These are phyloP conservation scores for Geosmithia flava DNA, from an alignment of 2,329 filamentous ascomycete genomes.

Conservation along the genomic window DNA sequence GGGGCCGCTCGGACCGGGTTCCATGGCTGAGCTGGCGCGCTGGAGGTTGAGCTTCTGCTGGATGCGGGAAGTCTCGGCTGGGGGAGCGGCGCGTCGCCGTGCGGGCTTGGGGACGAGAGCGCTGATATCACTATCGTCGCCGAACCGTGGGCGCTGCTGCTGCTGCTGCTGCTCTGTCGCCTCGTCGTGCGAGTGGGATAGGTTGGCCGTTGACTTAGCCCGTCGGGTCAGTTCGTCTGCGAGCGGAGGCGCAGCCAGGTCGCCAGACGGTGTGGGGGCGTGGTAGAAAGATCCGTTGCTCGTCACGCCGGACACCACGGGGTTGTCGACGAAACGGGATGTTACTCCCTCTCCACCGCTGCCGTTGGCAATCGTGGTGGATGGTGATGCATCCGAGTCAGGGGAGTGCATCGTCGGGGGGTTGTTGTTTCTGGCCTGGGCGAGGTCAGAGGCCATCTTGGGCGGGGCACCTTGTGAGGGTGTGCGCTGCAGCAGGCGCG, in stretches of 20 bases:
- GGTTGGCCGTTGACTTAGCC: conserved; percentile 28
- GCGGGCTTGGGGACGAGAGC: conserved; percentile 32
- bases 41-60: conserved; percentile 69
- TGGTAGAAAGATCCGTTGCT: conserved; percentile 41
- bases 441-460: conserved; percentile 49
- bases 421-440: conserved; percentile 14
- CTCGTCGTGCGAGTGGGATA: conserved; percentile 12
- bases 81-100: conserved; percentile 23
- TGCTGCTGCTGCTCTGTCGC: neutral
- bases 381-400: conserved; percentile 9
- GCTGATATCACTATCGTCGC: conserved; percentile 24
- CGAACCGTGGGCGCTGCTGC: neutral
- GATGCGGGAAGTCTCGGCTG: conserved; percentile 50
- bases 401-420: conserved; percentile 18
- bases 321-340: conserved; percentile 45
- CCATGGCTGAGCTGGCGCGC: conserved; percentile 59
- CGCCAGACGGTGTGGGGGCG: conserved; percentile 7
- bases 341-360: conserved; percentile 36
- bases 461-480: conserved; percentile 50
- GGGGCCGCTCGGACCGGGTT: conserved; percentile 29
- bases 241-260: conserved; percentile 14
- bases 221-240: conserved; percentile 21
- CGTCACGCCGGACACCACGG: conserved; percentile 30
- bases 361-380: conserved; percentile 8
- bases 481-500: conserved; percentile 51